Evolutionary conservation across 1,284 basidiomycete genomes (phyloP).

Genomic region (Cutaneotrichosporon sp.): DNA sequence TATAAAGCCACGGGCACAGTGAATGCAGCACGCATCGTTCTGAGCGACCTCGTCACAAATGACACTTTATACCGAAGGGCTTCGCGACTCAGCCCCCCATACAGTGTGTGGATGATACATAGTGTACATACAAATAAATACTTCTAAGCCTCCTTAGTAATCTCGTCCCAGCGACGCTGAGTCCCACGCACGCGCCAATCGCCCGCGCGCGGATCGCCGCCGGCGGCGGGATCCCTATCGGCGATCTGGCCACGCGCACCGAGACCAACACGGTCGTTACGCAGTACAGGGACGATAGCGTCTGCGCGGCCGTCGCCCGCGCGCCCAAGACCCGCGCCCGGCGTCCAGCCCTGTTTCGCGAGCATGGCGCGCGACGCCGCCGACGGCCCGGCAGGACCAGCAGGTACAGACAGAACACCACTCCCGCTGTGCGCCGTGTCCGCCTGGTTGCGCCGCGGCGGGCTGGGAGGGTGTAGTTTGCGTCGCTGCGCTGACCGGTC

Average conservation of each 20-base stretch:
- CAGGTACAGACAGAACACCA: neutral
- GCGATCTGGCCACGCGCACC: slow-evolving; percentile 22
- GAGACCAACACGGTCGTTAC: slow-evolving; percentile 30
- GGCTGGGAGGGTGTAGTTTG: slow-evolving; percentile 22
- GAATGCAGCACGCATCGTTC: too few species aligned
- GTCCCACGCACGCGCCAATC: slow-evolving; percentile 31
- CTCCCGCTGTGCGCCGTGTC: neutral
- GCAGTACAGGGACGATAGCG: slow-evolving; percentile 25
- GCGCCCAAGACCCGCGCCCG: slow-evolving; percentile 35
- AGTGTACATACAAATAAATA: too few species aligned
- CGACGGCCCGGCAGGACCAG: slow-evolving; percentile 7
- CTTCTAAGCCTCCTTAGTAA: slow-evolving; percentile 2
- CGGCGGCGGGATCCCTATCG: slow-evolving; percentile 7
- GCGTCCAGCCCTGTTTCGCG: slow-evolving; percentile 38
- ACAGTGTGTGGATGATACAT: too few species aligned
- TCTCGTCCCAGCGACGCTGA: slow-evolving; percentile 31
- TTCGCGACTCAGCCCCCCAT: too few species aligned
- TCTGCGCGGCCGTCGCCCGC: slow-evolving; percentile 27
- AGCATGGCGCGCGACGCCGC: slow-evolving; percentile 26
- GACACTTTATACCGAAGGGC: too few species aligned
- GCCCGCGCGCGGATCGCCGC: slow-evolving; percentile 12
- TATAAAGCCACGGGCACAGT: too few species aligned
- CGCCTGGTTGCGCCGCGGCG: slow-evolving; percentile 11
- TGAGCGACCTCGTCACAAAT: too few species aligned
- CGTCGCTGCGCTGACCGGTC: slow-evolving; percentile 43